These are phyloP conservation scores for Paraconiothyrium sp. DNA, from an alignment of 2,329 filamentous ascomycete species.

Conservation along the genomic window DNA sequence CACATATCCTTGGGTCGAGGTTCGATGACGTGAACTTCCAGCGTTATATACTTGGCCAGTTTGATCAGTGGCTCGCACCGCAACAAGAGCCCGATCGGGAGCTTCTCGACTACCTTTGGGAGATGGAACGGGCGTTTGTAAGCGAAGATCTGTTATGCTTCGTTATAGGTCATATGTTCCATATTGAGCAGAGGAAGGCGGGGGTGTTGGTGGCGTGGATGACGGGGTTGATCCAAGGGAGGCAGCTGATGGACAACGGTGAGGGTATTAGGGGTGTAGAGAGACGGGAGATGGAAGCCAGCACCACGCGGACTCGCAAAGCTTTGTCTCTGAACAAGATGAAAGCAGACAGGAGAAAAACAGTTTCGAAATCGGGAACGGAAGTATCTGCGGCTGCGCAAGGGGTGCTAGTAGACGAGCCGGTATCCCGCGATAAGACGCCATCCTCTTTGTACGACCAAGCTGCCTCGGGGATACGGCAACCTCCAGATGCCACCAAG, in stretches of 20 bases:
- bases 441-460: background rate
- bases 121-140: background rate
- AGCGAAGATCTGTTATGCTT: conserved; percentile 15
- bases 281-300: background rate
- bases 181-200: background rate
- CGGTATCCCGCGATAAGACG: background rate
- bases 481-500: background rate
- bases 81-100: conserved; percentile 9
- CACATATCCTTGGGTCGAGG: conserved; percentile 26
- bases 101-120: conserved; percentile 15
- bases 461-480: too few relatives aligned
- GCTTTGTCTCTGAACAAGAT: background rate
- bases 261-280: background rate
- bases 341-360: background rate
- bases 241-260: background rate
- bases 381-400: background rate
- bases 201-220: conserved; percentile 2
- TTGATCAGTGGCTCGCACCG: conserved; percentile 10
- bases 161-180: conserved; percentile 18
- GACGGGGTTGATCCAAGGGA: background rate
- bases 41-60: conserved; percentile 14
- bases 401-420: too few relatives aligned
- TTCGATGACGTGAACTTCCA: conserved; percentile 19
- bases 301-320: background rate
- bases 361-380: background rate